phyloP scores from a whole-genome alignment of 2,329 filamentous ascomycete genomes.

The Penicillium glabrum region DNA sequence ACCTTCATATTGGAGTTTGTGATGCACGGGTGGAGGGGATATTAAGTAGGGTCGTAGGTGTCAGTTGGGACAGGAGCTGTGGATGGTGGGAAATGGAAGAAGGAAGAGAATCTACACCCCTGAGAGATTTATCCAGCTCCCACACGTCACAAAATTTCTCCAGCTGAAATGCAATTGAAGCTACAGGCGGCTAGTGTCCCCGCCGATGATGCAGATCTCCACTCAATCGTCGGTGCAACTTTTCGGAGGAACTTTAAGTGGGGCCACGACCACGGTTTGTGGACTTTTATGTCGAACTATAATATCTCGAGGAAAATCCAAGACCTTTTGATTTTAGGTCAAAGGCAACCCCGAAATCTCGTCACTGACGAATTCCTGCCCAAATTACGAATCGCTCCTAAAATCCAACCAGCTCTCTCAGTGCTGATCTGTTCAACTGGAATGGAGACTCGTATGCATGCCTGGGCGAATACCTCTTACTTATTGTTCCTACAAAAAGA shows the following conservation, averaged over 20 bases:
- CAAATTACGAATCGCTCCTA: too few species aligned
- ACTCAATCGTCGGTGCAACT: background rate
- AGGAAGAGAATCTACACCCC: background rate
- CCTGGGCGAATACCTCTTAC: too few species aligned
- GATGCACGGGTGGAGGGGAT: background rate
- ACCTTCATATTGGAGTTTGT: conserved; percentile 12
- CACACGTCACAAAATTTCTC: background rate
- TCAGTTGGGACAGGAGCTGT: background rate
- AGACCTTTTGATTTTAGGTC: too few species aligned
- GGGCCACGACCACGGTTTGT: background rate
- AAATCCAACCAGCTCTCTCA: too few species aligned
- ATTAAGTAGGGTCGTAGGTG: background rate
- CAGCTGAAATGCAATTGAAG: background rate
- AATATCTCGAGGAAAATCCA: too few species aligned
- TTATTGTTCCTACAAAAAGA: too few species aligned
- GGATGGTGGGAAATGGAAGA: background rate
- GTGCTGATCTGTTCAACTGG: too few species aligned
- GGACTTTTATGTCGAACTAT: too few species aligned
- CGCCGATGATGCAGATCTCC: background rate
- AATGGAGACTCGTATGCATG: too few species aligned
- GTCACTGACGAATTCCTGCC: too few species aligned
- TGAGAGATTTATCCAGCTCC: background rate
- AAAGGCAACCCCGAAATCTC: too few species aligned
- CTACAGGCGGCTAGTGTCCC: background rate
- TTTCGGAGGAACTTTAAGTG: background rate